Percentiles rank a stretch among this genome's conserved stretches.
Evolutionary conservation across 768 basidiomycete species (phyloP).

Genomic region (Gyrodon lividus): DNA sequence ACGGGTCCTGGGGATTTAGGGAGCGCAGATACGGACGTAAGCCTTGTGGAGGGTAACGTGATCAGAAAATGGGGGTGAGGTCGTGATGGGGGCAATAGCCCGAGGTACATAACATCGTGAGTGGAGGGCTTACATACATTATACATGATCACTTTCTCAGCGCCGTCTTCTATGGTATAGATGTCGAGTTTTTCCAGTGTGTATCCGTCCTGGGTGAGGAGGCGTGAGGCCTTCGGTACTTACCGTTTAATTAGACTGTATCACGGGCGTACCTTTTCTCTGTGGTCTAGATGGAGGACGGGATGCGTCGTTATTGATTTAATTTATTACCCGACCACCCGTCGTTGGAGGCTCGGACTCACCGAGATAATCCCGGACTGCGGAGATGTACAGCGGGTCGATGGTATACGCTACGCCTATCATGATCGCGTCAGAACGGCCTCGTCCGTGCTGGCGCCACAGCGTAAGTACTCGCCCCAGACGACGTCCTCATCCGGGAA

Average conservation of each 20-base stretch:
- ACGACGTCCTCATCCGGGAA: conserved; percentile 33
- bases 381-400: conserved; percentile 67
- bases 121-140: conserved; percentile 40
- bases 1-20: not conserved
- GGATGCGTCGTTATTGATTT: not conserved
- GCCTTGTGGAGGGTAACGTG: conserved; percentile 37
- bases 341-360: no score
- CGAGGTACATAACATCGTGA: no score
- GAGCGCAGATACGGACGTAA: conserved; percentile 39
- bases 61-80: not conserved
- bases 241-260: not conserved
- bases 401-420: conserved; percentile 85
- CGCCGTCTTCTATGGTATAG: conserved; percentile 51
- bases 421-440: not conserved
- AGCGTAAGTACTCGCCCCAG: conserved; percentile 80
- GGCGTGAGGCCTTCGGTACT: not conserved
- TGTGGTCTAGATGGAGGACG: conserved; percentile 54
- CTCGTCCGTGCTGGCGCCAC: no score
- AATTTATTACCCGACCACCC: no score
- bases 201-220: conserved; percentile 78
- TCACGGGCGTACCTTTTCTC: conserved; percentile 65
- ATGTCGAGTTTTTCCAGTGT: conserved; percentile 78
- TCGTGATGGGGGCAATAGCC: not conserved
- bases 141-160: conserved; percentile 55
- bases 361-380: conserved; percentile 87